Base-by-base conservation (phyloP, 805 yeast genomes). In the Candida andamanensis region DNA sequence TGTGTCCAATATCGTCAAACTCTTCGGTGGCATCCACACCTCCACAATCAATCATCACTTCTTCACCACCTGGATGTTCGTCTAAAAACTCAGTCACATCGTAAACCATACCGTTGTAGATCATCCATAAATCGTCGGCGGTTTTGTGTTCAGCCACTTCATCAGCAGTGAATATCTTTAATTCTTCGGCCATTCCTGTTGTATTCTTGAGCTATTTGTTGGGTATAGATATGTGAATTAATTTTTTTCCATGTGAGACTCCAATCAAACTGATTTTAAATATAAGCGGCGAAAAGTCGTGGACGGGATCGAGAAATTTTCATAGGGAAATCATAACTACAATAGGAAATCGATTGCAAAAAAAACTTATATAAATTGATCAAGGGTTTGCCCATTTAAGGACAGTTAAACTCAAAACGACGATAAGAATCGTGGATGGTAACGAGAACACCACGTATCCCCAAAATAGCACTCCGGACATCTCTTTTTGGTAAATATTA, bases 1-100 rank as follows among this genome's bases (percentile, higher is more conserved):
- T 86, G 64, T 92, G 99, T 21, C 99, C 99, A 54, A 92, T 89
- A 52, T 86, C 95, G 45, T 65, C 57, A 42, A 65, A 66, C 3
- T 67, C 69, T 45, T 63, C 70, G 30, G 70, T 66, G 32, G 69
- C 68, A 44, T 65, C 70, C 11, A 52, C 48, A 17, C 71, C 71
- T 15, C 68, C 71, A 32, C 49, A 52, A 44, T 66, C 72, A 29
- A 55, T 52, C 33, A 65, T 52, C 29, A 66, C 71, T 49, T 65
- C 72, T 45, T 66, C 70, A 32, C 72, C 72, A 46, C 72, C 71
- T 7, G 71, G 71, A 47, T 66, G 71, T 46, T 63, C 63, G 47
- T 72, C 68, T 40, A 70, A 54, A 48, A 70, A 65, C 29, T 41
- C 43, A 24, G 66, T 39, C 30, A 59, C 55, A 39, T 64, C 67